Percentiles rank a stretch among this genome's conserved stretches.
phyloP scores from a whole-genome alignment of 495 filamentous ascomycete species.

The Xylaria scruposa region DNA sequence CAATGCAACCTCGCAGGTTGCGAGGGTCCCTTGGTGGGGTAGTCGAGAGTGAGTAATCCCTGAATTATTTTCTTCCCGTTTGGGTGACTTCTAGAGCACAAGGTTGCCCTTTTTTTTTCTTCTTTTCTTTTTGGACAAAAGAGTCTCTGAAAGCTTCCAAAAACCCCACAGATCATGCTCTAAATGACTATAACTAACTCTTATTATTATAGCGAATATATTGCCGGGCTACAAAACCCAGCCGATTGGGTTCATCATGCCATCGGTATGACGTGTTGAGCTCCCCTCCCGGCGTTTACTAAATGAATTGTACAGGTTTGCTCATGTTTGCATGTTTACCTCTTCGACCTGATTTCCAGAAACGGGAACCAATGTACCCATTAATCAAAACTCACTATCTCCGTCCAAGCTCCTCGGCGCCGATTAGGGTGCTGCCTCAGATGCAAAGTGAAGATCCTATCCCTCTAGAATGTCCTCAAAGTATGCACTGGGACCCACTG shows the following conservation, averaged over 20 bases:
- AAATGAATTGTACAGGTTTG: conserved; percentile 7
- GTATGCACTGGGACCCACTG: neutral
- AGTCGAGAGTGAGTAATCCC: neutral
- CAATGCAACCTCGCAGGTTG: neutral
- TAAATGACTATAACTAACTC: too few relatives aligned
- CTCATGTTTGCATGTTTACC: conserved; percentile 24
- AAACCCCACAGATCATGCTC: too few relatives aligned
- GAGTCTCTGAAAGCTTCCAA: too few relatives aligned
- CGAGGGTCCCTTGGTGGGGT: neutral
- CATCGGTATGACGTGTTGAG: neutral
- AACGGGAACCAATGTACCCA: neutral
- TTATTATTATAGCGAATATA: neutral
- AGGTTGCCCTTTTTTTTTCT: too few relatives aligned
- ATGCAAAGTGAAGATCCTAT: neutral
- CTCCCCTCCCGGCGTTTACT: neutral
- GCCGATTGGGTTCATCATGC: neutral
- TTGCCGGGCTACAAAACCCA: neutral
- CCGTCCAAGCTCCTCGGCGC: neutral
- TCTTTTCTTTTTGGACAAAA: too few relatives aligned
- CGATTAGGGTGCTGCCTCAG: neutral
- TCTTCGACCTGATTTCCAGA: neutral
- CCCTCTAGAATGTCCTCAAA: neutral
- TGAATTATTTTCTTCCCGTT: too few relatives aligned
- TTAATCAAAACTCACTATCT: too few relatives aligned
- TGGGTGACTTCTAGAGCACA: too few relatives aligned